phyloP scores from a whole-genome alignment of 2,329 filamentous ascomycete species.

The Aspergillus sergii region DNA sequence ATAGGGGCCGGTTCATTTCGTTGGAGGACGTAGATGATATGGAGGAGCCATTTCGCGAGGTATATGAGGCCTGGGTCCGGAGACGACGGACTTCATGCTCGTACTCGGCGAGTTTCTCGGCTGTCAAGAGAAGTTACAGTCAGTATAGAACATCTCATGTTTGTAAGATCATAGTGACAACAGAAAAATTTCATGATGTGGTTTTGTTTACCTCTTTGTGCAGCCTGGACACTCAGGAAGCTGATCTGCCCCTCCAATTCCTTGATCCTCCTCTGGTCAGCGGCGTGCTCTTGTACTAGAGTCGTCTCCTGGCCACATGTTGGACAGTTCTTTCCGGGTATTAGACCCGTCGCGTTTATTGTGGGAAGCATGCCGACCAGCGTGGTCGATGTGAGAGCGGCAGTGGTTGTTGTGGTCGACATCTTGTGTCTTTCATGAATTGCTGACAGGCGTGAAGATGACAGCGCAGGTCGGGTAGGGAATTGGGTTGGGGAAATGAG shows the following conservation, averaged over 20 bases:
- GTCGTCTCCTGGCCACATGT: constrained; percentile 41
- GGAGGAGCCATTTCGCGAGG: constrained; percentile 28
- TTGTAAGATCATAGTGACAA: background rate
- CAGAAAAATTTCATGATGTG: background rate
- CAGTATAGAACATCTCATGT: background rate
- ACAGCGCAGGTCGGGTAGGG: background rate
- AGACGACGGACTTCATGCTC: constrained; percentile 63
- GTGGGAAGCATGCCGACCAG: constrained; percentile 34
- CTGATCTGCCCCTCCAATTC: constrained; percentile 60
- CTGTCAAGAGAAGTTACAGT: constrained; percentile 32
- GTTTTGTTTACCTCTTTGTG: constrained; percentile 51
- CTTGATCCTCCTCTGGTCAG: constrained; percentile 44
- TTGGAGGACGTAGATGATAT: constrained; percentile 33
- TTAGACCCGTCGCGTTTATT: constrained; percentile 27
- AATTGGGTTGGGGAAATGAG: constrained; percentile 13
- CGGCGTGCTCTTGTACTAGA: constrained; percentile 24
- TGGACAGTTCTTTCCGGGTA: constrained; percentile 36
- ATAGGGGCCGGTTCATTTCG: constrained; percentile 36
- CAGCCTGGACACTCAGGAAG: constrained; percentile 55
- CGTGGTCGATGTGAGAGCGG: constrained; percentile 31
- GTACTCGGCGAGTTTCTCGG: constrained; percentile 62
- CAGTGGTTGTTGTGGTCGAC: constrained; percentile 27
- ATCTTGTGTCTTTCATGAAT: constrained; percentile 23
- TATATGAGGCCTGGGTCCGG: constrained; percentile 33
- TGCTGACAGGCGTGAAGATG: background rate